phyloP scores from a whole-genome alignment of 768 basidiomycete genomes.

The Sporobolomyces roseus region DNA sequence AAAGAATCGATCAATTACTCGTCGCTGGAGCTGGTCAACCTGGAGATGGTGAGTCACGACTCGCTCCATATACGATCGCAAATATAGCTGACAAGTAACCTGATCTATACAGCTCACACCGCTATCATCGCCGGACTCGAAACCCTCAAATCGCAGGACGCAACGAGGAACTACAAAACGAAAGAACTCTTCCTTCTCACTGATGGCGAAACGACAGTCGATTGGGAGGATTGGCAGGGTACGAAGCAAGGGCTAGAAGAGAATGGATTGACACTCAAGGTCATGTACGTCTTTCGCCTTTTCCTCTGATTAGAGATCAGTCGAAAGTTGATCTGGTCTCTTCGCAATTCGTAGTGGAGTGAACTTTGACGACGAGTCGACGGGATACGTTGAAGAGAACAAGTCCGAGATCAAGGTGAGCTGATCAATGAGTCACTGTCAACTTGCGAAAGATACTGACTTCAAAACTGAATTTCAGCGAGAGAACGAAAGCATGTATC shows the following conservation, averaged over 20 bases:
- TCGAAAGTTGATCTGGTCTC: background rate
- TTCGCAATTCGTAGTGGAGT: conserved; percentile 60
- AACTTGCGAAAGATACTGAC: background rate
- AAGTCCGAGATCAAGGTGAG: conserved; percentile 71
- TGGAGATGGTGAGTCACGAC: conserved; percentile 19
- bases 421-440: background rate
- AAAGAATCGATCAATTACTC: conserved; percentile 65
- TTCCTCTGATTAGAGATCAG: too few relatives aligned
- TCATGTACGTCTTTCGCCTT: conserved; percentile 60
- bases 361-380: conserved; percentile 75
- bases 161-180: conserved; percentile 69
- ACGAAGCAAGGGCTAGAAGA: conserved; percentile 64
- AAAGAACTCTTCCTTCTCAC: conserved; percentile 80
- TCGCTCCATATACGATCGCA: background rate
- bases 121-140: conserved; percentile 81
- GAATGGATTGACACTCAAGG: conserved; percentile 59
- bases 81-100: background rate
- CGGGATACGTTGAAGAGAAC: conserved; percentile 61
- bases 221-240: conserved; percentile 59
- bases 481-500: conserved; percentile 71
- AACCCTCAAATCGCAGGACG: conserved; percentile 65
- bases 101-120: conserved; percentile 57
- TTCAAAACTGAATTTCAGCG: too few relatives aligned
- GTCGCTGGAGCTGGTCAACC: conserved; percentile 46
- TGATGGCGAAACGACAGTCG: conserved; percentile 72